Evolutionary conservation across 1,139 yeast species (phyloP).

Genomic region (Geotrichum histeridarum): DNA sequence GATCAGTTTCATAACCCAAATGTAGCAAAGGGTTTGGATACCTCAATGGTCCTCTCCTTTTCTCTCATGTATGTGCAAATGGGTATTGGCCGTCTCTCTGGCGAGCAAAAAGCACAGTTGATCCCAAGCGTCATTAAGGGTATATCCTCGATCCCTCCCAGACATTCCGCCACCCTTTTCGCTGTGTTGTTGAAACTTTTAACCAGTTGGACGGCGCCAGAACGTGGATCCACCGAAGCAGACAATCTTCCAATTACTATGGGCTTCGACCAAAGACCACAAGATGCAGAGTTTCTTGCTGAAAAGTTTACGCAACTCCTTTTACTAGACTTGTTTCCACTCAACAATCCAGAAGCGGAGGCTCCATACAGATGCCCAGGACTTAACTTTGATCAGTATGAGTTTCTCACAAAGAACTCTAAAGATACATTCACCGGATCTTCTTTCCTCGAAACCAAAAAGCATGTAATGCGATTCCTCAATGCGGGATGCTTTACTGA

Average conservation of each 20-base stretch:
- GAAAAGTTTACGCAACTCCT: conserved; percentile 52
- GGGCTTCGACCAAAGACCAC: conserved; percentile 30
- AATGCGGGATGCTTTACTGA: conserved; percentile 41
- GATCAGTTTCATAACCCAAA: conserved; percentile 58
- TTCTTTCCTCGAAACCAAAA: conserved; percentile 41
- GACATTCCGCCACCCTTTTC: conserved; percentile 57
- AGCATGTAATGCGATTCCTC: conserved; percentile 41
- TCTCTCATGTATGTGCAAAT: conserved; percentile 61
- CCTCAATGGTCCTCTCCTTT: conserved; percentile 56
- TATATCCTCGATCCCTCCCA: conserved; percentile 39
- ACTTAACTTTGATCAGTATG: conserved; percentile 48
- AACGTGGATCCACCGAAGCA: conserved; percentile 44
- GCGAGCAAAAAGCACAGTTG: conserved; percentile 32
- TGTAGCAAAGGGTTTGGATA: conserved; percentile 42
- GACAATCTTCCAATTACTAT: conserved; percentile 35
- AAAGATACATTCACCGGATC: conserved; percentile 56
- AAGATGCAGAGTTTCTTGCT: conserved; percentile 45
- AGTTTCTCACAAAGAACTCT: conserved; percentile 62
- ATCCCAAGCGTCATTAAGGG: conserved; percentile 49
- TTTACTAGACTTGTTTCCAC: conserved; percentile 42
- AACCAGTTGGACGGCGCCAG: conserved; percentile 48
- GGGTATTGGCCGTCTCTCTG: conserved; percentile 46
- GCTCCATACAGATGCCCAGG: conserved; percentile 51
- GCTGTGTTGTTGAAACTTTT: conserved; percentile 55
- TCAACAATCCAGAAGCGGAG: conserved; percentile 1